Base-by-base conservation (phyloP, 345 rosid species). In the Durio zibethinus region DNA sequence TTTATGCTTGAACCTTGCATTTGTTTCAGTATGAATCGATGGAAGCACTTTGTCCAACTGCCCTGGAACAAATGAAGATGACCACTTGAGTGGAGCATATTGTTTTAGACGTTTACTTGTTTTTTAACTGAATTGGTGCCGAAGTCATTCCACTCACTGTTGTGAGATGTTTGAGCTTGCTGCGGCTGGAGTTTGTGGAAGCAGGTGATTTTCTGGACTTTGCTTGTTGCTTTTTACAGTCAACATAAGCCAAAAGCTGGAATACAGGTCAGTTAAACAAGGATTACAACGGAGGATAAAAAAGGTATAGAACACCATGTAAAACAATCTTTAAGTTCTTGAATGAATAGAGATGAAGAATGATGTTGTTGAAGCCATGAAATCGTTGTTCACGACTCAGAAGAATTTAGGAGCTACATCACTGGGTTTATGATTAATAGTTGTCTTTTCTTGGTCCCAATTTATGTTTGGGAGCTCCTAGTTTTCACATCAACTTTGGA, bases 1-100 rank as follows among this genome's bases (percentile, higher is more conserved):
- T 73, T 48, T 42, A 54, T 72, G 52, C 47, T 48, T 35, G 43
- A 48, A n/a, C 8, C 40, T 61, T 18, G 38, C 57, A 45, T 48
- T 78, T 73, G 63, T 79, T 84, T 80, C 92, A 94, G 98, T 94
- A 94, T 83, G 97, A 88, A 69, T 84, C 98, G 42, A n/a, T 36
- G 64, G 98, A 93, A 86, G 91, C 89, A 71, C 94, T 96, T 53
- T 82, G 50, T 85, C 92, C 66, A 79, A 80, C 82, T 96, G 97
- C 91, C 98, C 98, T 42, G 99, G 97, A 48, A 82, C 79, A 36
- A 81, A 87, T 43, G 98, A 96, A 82, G 98, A 92, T 82, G 94
- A 92, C 79, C 99, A 85, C 81, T 86, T 82, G 56, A 47, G 15
- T 20, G 47, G 64, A 76, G 31, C 36, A 16, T 9, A 10, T 38